Evolutionary conservation across 768 basidiomycete species (phyloP).

Genomic region (Podaxis sp.): DNA sequence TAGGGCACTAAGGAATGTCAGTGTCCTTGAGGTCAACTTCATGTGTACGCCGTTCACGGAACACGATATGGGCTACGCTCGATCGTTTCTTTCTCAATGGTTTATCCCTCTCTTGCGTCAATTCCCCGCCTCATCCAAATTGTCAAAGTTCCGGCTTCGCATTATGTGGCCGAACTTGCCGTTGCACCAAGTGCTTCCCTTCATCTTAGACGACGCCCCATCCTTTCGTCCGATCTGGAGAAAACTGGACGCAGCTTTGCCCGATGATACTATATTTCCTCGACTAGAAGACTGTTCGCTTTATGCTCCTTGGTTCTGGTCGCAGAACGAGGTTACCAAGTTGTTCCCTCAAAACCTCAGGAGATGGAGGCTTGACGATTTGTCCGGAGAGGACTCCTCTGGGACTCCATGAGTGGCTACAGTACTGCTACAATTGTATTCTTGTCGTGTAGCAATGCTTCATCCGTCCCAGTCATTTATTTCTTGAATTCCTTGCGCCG

Average conservation of each 20-base stretch:
- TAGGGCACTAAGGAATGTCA: background rate
- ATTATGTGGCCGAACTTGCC: background rate
- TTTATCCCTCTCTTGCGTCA: background rate
- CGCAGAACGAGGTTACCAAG: background rate
- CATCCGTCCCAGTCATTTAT: too few relatives aligned
- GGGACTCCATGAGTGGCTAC: too few relatives aligned
- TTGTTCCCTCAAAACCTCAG: background rate
- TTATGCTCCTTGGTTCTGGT: background rate
- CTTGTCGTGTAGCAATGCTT: too few relatives aligned
- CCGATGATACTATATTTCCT: background rate
- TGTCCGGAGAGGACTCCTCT: background rate
- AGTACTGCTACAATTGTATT: too few relatives aligned
- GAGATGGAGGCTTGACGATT: background rate
- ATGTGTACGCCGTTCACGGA: background rate
- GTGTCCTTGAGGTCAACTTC: background rate
- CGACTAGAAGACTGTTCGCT: background rate
- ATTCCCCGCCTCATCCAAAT: background rate
- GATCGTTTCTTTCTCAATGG: background rate
- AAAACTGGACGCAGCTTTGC: background rate
- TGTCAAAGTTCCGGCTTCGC: background rate
- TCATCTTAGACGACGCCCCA: background rate
- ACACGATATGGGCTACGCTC: background rate
- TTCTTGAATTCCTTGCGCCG: too few relatives aligned
- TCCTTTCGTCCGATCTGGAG: background rate
- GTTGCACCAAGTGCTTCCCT: background rate